Evolutionary conservation across 306 rosid species (phyloP), one percentile per base, ranked within the genome.

Genomic region (Mimosa pudica): DNA sequence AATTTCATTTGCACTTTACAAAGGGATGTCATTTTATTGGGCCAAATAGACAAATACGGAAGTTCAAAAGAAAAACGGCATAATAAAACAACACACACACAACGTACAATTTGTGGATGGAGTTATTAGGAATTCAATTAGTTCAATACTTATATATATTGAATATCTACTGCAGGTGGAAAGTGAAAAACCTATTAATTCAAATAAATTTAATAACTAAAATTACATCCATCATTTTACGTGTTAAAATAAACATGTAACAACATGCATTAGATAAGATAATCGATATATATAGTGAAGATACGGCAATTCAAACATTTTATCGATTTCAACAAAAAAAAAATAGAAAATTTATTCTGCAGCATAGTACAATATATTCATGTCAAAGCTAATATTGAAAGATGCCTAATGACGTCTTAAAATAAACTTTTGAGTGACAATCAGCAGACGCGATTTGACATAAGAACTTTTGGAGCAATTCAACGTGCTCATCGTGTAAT

Each of bases 171-270:
- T 0, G 5, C 18, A n/a, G 62, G 30, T 55, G 18, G 62, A 55
- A 55, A 55, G 8, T 4, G 32, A 2, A n/a, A 61, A 46, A 48
- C 77, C 48, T 41, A 76, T 32, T 69, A 48, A 46, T 13, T 51
- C 78, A 82, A 55, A 7, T 7, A 9, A 13, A 68, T 17, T 55
- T 57, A 45, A 38, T 61, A 44, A 6, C n/a, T 79, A n/a, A 9
- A 33, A 8, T 54, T 61, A 41, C 60, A 24, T 55, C 9, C 64
- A 65, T 35, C 64, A 6, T 24, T 24, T 24, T 24, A 24, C 30
- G 12, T 41, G 41, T 7, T 24, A 38, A 54, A 38, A 6, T 44
- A 42, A 12, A 18, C 57, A 12, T 51, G n/a, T 51, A 14, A 4
- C 57, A 51, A 51, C 20, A 62, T 36, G 24, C 67, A 71, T 18